Evolutionary conservation across 2,329 filamentous ascomycete genomes (phyloP), one percentile per base, ranked within the genome.

Genomic region (Venturia aucupariae): DNA sequence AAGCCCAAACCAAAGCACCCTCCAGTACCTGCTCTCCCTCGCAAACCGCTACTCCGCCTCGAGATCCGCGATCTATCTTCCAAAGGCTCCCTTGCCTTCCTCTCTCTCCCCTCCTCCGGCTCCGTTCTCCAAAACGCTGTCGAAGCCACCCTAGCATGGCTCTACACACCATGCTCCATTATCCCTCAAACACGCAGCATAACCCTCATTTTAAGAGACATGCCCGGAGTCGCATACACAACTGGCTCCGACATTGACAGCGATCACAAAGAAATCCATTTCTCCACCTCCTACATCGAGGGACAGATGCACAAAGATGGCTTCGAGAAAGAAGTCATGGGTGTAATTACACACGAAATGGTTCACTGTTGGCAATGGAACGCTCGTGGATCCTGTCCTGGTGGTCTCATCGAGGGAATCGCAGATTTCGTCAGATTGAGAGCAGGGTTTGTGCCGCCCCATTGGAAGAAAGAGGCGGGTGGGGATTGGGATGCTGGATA

Each of bases 331-430:
- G 91, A 97, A 77, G 85, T 97, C 66, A 78, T 84, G 22, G 94
- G 94, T 48, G 92, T 97, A 0, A 75, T 97, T 24, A 88, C 89
- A 1, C 93, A 97, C 73, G 93, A 97, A 76, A 87, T 97, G 67
- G 93, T 97, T 17, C 94, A 97, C 78, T 97, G 92, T 77, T 95
- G 89, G 77, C 93, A 97, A 75, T 89, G 90, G 76, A 87, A 90
- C 69, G 88, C 81, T 1, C 78, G 75, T 11, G 79, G 78, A 0
- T 77, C 76, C 4, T 77, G 85, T 54, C 75, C 78, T 2, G 87
- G 87, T 0, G 94, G 94, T 0, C 76, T 97, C 59, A 87, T 96
- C 64, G 93, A 97, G 75, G 93, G 93, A 0, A 85, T 97, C 63
- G 93, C 93, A 24, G 94, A 97, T 76, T 97, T 90, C 84, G 92